These are phyloP conservation scores for Cryphonectria naterciae DNA, from an alignment of 2,329 filamentous ascomycete species.

Conservation along the genomic window DNA sequence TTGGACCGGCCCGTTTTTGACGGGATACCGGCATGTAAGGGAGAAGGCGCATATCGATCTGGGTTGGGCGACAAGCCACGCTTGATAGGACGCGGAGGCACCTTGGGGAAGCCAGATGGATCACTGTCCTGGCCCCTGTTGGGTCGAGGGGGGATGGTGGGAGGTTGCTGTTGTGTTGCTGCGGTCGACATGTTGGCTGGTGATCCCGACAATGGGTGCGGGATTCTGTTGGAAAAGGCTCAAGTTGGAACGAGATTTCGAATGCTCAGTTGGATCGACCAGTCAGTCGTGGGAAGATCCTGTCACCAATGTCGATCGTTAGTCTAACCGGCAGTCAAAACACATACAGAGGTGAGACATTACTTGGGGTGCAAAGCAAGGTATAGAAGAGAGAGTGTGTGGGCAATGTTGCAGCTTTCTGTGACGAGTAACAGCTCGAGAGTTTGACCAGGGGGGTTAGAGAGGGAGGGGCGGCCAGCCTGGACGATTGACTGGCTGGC, in stretches of 20 bases:
- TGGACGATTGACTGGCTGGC: not conserved
- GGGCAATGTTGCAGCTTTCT: constrained; percentile 7
- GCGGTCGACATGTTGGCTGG: constrained; percentile 51
- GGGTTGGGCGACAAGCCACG: constrained; percentile 78
- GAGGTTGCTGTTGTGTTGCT: constrained; percentile 52
- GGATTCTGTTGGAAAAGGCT: not conserved
- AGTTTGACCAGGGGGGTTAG: not conserved
- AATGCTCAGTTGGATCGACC: not conserved
- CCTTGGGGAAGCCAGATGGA: constrained; percentile 58
- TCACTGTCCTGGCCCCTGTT: constrained; percentile 52
- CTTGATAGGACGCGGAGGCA: constrained; percentile 80
- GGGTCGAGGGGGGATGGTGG: constrained; percentile 62
- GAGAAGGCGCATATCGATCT: constrained; percentile 82
- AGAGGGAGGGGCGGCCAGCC: not conserved
- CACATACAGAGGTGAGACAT: constrained; percentile 15
- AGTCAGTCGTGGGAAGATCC: not conserved
- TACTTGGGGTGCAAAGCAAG: not conserved
- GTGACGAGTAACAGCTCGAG: constrained; percentile 2
- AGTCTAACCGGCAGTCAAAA: constrained; percentile 15
- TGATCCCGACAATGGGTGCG: not conserved
- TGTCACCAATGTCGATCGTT: constrained; percentile 13
- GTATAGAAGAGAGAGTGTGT: not conserved
- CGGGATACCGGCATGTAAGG: constrained; percentile 72
- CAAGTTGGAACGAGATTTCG: not conserved
- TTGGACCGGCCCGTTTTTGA: constrained; percentile 46